Evolutionary conservation across 257 asterid genomes (phyloP), one percentile per base, ranked within the genome.

Genomic region (Solanum pinnatisectum): DNA sequence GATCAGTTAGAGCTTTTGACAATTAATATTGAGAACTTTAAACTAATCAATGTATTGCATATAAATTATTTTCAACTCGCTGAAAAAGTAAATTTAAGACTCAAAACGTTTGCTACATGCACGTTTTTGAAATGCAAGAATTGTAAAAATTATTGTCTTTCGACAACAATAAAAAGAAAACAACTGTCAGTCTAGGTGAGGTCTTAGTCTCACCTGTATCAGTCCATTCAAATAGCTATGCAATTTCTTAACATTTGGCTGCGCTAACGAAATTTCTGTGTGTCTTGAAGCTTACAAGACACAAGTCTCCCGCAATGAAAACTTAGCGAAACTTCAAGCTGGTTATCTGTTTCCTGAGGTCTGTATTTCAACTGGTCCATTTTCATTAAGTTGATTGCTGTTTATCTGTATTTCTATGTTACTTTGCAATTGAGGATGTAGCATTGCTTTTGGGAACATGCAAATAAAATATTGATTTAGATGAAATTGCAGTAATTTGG

Each of bases 281-380:
- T 92, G 83, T 74, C 74, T 36, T 95, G 92, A 88, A 97, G 99
- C 94, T 91, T 92, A 92, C 93, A 94, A 79, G 87, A 97, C 99
- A 14, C 88, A 92, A 87, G 99, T 97, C 70, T 91, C 97, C 11
- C 96, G 99, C 82, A 97, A 96, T 87, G 97, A 92, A 83, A 97
- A 97, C 92, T 67, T 96, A 90, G 95, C 94, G 33, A 97, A 96
- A 79, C 99, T 97, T 87, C 99, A 97, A 93, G 99, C 99, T 89
- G 99, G 99, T 86, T 97, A 96, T 88, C 95, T 97, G 87, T 97
- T 97, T 90, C 99, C 99, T 0, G 99, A 96, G 98, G 99, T 97
- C n/a, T 60, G 90, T 87, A 74, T 63, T 30, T 71, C 1, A 37
- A 30, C 60, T 60, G 59, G 84, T 67, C 14, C 87, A n/a, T 67